phyloP scores from a whole-genome alignment of 2,329 filamentous ascomycete species.

The Diaporthe amygdali region DNA sequence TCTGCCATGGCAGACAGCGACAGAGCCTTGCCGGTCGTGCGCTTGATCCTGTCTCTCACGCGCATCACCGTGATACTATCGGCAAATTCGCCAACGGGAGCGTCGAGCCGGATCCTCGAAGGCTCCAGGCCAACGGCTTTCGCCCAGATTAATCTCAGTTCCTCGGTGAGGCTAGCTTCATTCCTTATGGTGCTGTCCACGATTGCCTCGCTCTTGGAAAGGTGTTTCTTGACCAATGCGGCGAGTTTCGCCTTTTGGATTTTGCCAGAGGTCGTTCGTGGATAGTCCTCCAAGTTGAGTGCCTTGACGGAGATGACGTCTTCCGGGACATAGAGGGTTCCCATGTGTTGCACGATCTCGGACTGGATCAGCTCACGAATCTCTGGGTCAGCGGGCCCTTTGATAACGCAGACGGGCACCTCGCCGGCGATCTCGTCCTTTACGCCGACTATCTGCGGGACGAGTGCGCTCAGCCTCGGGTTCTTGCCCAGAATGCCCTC shows the following conservation, averaged over 20 bases:
- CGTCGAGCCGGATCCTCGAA: conserved; percentile 6
- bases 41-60: conserved; percentile 15
- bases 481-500: conserved; percentile 1
- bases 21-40: neutral
- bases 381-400: neutral
- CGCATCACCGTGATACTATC: conserved; percentile 20
- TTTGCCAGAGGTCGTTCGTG: conserved; percentile 11
- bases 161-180: neutral
- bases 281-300: conserved; percentile 15
- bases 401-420: conserved; percentile 15
- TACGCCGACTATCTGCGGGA: conserved; percentile 8
- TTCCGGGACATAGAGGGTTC: conserved; percentile 13
- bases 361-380: conserved; percentile 12
- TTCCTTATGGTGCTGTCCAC: neutral
- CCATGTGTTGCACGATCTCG: conserved; percentile 16
- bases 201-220: neutral
- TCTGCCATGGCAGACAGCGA: conserved; percentile 13
- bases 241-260: conserved; percentile 12
- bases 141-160: conserved; percentile 15
- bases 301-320: neutral
- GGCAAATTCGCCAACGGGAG: conserved; percentile 6
- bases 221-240: neutral
- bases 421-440: conserved; percentile 12
- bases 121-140: conserved; percentile 19
- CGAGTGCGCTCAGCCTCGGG: neutral